Percentiles rank a stretch among this genome's conserved stretches.
These are phyloP conservation scores for Mortierella sp. DNA, from an alignment of 371 early-diverging fungal genomes.

Conservation along the genomic window DNA sequence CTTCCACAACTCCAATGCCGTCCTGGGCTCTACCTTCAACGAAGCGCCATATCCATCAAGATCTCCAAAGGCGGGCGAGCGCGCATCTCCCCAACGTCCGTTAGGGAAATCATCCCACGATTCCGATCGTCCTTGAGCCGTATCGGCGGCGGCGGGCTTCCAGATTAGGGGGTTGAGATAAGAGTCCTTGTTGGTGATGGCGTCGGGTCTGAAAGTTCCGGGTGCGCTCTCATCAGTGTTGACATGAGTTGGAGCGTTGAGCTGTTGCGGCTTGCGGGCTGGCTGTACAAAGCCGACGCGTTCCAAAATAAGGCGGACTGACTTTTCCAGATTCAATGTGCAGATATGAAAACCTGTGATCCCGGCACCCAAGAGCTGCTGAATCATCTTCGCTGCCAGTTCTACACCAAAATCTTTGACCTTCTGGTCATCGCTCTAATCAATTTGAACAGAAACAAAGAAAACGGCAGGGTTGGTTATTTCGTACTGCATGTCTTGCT, in stretches of 20 bases:
- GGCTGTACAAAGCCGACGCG: constrained; percentile 70
- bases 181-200: constrained; percentile 7
- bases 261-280: constrained; percentile 31
- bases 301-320: constrained; percentile 88
- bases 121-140: constrained; percentile 59
- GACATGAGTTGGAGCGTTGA: constrained; percentile 31
- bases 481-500: not conserved
- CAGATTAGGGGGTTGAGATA: constrained; percentile 46
- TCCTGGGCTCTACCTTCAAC: constrained; percentile 70
- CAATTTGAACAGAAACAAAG: not conserved
- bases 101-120: constrained; percentile 98
- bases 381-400: constrained; percentile 81
- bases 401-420: constrained; percentile 94
- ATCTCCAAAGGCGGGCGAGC: constrained; percentile 90
- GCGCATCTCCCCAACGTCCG: constrained; percentile 97
- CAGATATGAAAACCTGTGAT: constrained; percentile 82
- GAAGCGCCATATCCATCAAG: constrained; percentile 82
- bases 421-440: constrained; percentile 89
- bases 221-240: not conserved
- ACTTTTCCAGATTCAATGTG: constrained; percentile 93
- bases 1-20: constrained; percentile 83
- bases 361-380: constrained; percentile 68
- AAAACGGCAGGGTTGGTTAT: not conserved
- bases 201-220: not conserved
- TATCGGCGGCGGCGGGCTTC: constrained; percentile 22